Percentiles rank a stretch among this genome's conserved stretches.
Conservation (phyloP, 1,139 yeast genomes). For the Hansenula anomala region DNA sequence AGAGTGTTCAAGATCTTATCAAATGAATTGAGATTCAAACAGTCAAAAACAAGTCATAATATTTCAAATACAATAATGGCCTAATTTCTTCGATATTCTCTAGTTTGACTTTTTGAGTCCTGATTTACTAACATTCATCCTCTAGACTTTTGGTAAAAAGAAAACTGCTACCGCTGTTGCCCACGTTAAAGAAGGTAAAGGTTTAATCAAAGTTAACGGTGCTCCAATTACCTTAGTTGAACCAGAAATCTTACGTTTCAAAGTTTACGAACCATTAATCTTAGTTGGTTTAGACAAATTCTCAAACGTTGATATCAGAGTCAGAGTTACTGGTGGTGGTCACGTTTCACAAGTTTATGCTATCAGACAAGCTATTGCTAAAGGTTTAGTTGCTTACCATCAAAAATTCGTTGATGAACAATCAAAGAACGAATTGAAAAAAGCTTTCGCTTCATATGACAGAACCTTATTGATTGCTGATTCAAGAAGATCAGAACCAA, state of each 20-base stretch:
- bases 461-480: slow-evolving; percentile 99
- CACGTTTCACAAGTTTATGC: slow-evolving; percentile 99
- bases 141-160: slow-evolving; percentile 98
- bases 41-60: no score
- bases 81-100: no score
- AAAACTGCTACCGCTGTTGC: slow-evolving; percentile 99
- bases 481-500: slow-evolving; percentile 99
- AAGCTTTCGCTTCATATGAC: slow-evolving; percentile 96
- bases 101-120: no score
- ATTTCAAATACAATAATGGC: no score
- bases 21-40: no score
- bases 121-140: slow-evolving; percentile 17
- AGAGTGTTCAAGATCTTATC: no score
- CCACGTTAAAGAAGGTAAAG: slow-evolving; percentile 99
- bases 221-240: slow-evolving; percentile 98
- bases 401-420: slow-evolving; percentile 99
- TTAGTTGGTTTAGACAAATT: slow-evolving; percentile 98
- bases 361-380: slow-evolving; percentile 99
- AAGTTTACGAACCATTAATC: slow-evolving; percentile 99
- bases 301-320: slow-evolving; percentile 98
- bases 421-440: slow-evolving; percentile 98
- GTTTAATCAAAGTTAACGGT: slow-evolving; percentile 99
- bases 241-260: slow-evolving; percentile 99
- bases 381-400: slow-evolving; percentile 99
- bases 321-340: slow-evolving; percentile 99